Percentiles rank a stretch among this genome's conserved stretches.
Evolutionary conservation across 495 filamentous ascomycete genomes (phyloP).

Genomic region (Extremus antarcticus): DNA sequence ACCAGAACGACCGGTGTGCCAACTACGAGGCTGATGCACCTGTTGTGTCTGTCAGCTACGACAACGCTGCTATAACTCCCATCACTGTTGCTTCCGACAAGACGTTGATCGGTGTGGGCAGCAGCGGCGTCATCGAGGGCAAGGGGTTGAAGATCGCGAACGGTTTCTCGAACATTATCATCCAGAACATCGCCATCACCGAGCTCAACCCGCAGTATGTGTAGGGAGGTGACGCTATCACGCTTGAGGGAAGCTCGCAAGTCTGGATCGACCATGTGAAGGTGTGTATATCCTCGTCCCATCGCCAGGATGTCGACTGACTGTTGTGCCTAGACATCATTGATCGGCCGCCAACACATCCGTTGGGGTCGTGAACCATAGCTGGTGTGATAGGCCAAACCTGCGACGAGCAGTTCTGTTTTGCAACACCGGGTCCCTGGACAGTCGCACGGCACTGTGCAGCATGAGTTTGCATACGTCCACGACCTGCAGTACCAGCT

Average conservation of each 20-base stretch:
- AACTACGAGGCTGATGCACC: slow-evolving; percentile 16
- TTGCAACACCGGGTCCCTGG: too few species aligned
- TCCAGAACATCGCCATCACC: slow-evolving; percentile 41
- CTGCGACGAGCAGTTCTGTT: too few species aligned
- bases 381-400: too few species aligned
- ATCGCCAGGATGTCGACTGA: background rate
- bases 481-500: too few species aligned
- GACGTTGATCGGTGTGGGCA: slow-evolving; percentile 34
- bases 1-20: slow-evolving; percentile 39
- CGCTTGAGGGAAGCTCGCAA: slow-evolving; percentile 33
- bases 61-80: slow-evolving; percentile 36
- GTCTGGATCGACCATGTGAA: slow-evolving; percentile 38
- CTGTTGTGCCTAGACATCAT: slow-evolving; percentile 27
- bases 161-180: slow-evolving; percentile 38
- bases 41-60: slow-evolving; percentile 31
- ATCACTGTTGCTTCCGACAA: slow-evolving; percentile 40
- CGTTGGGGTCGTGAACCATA: too few species aligned
- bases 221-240: slow-evolving; percentile 42
- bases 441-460: too few species aligned
- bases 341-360: slow-evolving; percentile 37
- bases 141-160: slow-evolving; percentile 36
- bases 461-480: too few species aligned
- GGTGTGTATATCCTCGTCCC: slow-evolving; percentile 11
- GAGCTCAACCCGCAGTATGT: slow-evolving; percentile 41
- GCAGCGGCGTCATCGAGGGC: slow-evolving; percentile 34